phyloP scores from a whole-genome alignment of 176 grass and related monocot species.

The Themeda triandra region DNA sequence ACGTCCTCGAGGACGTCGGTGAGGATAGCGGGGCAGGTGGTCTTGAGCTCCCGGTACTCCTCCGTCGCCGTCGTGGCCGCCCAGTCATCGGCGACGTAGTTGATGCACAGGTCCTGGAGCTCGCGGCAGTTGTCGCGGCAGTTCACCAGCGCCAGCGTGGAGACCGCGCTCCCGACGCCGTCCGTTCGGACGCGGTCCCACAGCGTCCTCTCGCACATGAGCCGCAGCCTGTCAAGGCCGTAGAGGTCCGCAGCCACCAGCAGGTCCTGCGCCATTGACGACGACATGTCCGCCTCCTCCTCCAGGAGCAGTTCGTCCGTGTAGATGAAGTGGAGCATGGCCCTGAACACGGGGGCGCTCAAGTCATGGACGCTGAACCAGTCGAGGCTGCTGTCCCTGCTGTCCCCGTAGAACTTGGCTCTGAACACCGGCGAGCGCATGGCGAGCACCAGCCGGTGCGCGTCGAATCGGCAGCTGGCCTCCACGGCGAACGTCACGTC shows the following conservation, averaged over 20 bases:
- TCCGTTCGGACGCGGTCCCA: not conserved
- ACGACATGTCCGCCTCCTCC: no score
- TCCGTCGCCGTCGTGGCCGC: not conserved
- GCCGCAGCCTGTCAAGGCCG: not conserved
- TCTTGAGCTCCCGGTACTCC: not conserved
- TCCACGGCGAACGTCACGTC: conserved; percentile 3
- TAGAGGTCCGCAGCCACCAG: not conserved
- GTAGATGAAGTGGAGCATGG: not conserved
- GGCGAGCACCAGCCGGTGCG: not conserved
- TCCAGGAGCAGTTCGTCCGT: not conserved
- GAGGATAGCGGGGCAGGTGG: not conserved
- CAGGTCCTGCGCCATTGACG: not conserved
- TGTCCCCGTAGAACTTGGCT: not conserved
- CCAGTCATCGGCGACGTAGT: not conserved
- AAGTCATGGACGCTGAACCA: not conserved
- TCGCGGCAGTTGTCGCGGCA: not conserved
- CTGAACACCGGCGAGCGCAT: not conserved
- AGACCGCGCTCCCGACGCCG: not conserved
- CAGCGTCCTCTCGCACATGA: not conserved
- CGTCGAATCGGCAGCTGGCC: not conserved
- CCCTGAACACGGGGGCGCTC: not conserved
- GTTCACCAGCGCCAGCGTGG: not conserved
- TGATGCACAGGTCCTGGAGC: not conserved
- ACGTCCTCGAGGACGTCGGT: not conserved
- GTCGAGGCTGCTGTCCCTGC: not conserved